Evolutionary conservation across 805 yeast species (phyloP).

Genomic region (Yarrowia yakushimensis): DNA sequence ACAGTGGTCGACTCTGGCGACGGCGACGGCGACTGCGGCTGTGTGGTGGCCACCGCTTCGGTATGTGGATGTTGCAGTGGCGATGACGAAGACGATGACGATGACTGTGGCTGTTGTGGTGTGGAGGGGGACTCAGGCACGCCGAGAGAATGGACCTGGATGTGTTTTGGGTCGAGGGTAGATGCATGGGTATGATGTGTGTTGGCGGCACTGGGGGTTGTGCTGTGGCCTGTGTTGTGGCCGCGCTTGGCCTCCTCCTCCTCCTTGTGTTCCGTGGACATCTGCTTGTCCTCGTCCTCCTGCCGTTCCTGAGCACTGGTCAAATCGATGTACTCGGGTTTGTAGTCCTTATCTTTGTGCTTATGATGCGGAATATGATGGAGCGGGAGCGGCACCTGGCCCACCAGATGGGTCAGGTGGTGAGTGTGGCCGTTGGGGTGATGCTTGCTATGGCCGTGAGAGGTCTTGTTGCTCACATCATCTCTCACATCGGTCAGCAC

Average conservation of each 20-base stretch:
- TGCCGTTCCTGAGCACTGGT: neutral
- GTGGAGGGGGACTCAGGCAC: neutral
- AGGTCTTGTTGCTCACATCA: neutral
- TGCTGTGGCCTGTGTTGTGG: neutral
- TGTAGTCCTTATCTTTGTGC: slow-evolving; percentile 3
- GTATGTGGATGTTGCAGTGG: neutral
- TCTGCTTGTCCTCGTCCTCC: neutral
- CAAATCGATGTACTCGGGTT: slow-evolving; percentile 2
- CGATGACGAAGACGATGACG: neutral
- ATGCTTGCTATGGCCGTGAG: neutral
- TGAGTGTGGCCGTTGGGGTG: neutral
- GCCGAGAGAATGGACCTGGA: neutral
- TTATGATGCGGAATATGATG: neutral
- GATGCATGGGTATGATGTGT: neutral
- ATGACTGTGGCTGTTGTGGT: neutral
- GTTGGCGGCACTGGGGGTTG: neutral
- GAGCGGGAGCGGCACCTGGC: neutral
- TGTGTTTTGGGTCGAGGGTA: neutral
- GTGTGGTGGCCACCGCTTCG: neutral
- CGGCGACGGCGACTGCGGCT: neutral
- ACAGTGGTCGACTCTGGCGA: slow-evolving; percentile 2
- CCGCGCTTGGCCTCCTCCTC: neutral
- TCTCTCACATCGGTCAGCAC: slow-evolving; percentile 7
- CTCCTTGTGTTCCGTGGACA: neutral
- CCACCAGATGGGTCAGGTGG: neutral